Conservation (phyloP, 148 eudicot genomes). For the Mesembryanthemum crystallinum region DNA sequence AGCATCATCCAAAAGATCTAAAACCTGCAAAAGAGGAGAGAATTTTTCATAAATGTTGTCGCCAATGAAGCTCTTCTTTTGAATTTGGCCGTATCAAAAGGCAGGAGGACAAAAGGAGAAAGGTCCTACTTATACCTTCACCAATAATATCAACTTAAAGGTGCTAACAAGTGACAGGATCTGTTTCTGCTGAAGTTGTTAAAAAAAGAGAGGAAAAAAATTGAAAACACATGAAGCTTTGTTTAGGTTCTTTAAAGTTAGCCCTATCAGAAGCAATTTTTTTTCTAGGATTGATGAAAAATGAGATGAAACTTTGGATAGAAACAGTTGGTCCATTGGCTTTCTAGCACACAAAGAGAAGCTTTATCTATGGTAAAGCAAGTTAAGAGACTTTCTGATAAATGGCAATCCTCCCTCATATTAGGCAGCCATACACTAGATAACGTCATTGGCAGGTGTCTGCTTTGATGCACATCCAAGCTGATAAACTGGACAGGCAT, state of each 20-base stretch:
- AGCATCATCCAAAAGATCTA: slow-evolving; percentile 90
- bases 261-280: too few relatives aligned
- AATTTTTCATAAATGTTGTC: background rate
- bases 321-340: background rate
- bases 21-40: slow-evolving; percentile 45
- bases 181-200: background rate
- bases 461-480: too few relatives aligned
- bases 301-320: background rate
- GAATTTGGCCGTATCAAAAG: background rate
- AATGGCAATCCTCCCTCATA: background rate
- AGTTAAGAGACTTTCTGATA: background rate
- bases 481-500: too few relatives aligned
- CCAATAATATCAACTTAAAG: background rate
- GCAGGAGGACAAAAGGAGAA: background rate
- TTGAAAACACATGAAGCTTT: background rate
- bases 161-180: background rate
- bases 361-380: background rate
- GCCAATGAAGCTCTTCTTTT: background rate
- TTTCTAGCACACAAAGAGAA: background rate
- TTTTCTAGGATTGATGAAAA: background rate
- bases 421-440: background rate
- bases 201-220: background rate
- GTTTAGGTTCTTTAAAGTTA: background rate
- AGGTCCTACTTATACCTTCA: background rate
- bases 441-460: background rate